A percentile compares a stretch with the other conserved stretches of the same genome.
These are phyloP conservation scores for Apiotrichum porosum DNA, from an alignment of 1,284 basidiomycete species.

Conservation along the genomic window DNA sequence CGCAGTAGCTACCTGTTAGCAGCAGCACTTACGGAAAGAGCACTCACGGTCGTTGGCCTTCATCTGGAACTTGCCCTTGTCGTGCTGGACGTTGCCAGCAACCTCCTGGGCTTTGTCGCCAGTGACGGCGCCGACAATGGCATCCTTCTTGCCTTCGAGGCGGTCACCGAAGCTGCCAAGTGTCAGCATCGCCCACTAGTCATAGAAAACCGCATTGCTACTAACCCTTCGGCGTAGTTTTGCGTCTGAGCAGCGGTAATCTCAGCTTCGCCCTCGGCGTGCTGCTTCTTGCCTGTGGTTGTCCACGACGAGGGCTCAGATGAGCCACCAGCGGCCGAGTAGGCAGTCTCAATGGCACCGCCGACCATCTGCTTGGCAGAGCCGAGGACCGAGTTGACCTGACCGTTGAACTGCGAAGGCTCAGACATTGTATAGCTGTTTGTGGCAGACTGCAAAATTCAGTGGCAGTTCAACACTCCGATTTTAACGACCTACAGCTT, in stretches of 20 bases:
- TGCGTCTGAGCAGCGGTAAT: conserved; percentile 44
- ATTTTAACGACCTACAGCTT: not conserved
- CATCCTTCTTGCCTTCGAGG: conserved; percentile 62
- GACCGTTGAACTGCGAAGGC: not conserved
- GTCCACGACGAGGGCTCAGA: conserved; percentile 25
- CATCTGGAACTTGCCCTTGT: conserved; percentile 58
- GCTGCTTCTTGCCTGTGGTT: conserved; percentile 55
- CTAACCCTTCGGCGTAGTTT: conserved; percentile 55
- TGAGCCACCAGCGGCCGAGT: conserved; percentile 43
- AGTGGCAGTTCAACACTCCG: too few species aligned
- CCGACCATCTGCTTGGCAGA: conserved; percentile 51
- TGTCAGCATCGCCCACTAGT: too few species aligned
- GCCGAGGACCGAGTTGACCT: conserved; percentile 47
- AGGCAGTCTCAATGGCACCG: conserved; percentile 56
- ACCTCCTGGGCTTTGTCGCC: conserved; percentile 62
- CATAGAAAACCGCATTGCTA: too few species aligned
- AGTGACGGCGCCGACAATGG: conserved; percentile 59
- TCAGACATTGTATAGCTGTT: not conserved
- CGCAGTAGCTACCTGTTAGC: too few species aligned
- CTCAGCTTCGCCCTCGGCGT: conserved; percentile 59
- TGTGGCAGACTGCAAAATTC: too few species aligned
- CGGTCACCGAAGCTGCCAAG: conserved; percentile 52
- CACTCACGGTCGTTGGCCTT: conserved; percentile 20
- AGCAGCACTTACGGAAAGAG: too few species aligned
- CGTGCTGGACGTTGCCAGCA: conserved; percentile 55